phyloP scores from a whole-genome alignment of 2,329 filamentous ascomycete species.

The Pestalotiopsis sp. region DNA sequence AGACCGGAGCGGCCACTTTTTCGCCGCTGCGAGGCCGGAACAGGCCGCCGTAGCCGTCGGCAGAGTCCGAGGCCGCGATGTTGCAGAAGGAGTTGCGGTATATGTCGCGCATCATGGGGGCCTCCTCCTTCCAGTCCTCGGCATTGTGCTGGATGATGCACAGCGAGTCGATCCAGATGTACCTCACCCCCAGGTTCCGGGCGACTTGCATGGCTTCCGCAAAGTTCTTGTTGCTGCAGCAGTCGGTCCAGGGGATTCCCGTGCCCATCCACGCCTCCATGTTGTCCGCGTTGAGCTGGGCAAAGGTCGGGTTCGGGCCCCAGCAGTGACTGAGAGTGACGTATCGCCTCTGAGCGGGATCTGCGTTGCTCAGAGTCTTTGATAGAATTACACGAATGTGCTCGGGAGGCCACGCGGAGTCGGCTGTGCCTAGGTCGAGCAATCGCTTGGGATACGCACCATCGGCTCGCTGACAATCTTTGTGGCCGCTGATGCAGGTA shows the following conservation, averaged over 20 bases:
- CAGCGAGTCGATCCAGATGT: constrained; percentile 10
- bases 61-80: not conserved
- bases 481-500: not conserved
- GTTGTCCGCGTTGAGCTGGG: not conserved
- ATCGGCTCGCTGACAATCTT: not conserved
- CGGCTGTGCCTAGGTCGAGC: not conserved
- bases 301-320: not conserved
- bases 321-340: constrained; percentile 8
- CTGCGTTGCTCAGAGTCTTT: not conserved
- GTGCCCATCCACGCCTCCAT: not conserved
- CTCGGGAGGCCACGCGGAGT: not conserved
- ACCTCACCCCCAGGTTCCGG: not conserved
- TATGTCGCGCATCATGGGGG: not conserved
- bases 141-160: constrained; percentile 8
- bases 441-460: not conserved
- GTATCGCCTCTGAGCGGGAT: not conserved
- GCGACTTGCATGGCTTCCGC: not conserved
- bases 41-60: not conserved
- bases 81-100: constrained; percentile 14
- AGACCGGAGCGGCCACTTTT: not conserved
- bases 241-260: not conserved
- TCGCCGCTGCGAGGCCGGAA: not conserved
- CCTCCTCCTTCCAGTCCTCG: constrained; percentile 1
- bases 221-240: constrained; percentile 6
- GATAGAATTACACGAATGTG: not conserved